These are phyloP conservation scores for Cercophora scortea DNA, from an alignment of 495 filamentous ascomycete genomes.

Conservation along the genomic window DNA sequence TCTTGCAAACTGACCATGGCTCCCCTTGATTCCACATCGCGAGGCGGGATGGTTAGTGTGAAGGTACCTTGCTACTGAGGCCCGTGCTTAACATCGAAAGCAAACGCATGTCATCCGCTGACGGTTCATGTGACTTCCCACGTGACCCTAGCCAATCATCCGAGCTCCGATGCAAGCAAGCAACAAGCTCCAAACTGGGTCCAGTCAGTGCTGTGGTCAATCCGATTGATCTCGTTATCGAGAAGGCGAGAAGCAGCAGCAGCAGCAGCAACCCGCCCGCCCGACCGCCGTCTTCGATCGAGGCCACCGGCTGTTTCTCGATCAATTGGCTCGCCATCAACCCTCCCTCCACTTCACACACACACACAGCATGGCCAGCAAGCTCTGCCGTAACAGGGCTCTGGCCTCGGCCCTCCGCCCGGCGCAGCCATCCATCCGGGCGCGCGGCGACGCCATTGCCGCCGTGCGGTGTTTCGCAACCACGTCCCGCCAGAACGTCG, in stretches of 20 bases:
- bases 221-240: background rate
- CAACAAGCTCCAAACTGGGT: too few species aligned
- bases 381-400: constrained; percentile 55
- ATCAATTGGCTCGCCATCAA: constrained; percentile 32
- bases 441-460: constrained; percentile 16
- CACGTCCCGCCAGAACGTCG: constrained; percentile 35
- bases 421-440: constrained; percentile 31
- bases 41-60: too few species aligned
- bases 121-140: too few species aligned
- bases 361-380: constrained; percentile 54
- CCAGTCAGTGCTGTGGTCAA: background rate
- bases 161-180: too few species aligned
- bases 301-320: constrained; percentile 19
- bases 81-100: too few species aligned
- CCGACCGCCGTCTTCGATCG: constrained; percentile 11
- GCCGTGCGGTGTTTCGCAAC: constrained; percentile 48
- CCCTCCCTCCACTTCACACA: too few species aligned
- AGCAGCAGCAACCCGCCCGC: background rate
- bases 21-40: too few species aligned
- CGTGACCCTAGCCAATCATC: too few species aligned
- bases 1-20: too few species aligned
- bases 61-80: too few species aligned
- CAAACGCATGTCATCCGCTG: too few species aligned
- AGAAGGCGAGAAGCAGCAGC: background rate
- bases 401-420: constrained; percentile 53